These are phyloP conservation scores for Puccinellia tenuiflora DNA, from an alignment of 176 grass and related monocot genomes.

Conservation along the genomic window DNA sequence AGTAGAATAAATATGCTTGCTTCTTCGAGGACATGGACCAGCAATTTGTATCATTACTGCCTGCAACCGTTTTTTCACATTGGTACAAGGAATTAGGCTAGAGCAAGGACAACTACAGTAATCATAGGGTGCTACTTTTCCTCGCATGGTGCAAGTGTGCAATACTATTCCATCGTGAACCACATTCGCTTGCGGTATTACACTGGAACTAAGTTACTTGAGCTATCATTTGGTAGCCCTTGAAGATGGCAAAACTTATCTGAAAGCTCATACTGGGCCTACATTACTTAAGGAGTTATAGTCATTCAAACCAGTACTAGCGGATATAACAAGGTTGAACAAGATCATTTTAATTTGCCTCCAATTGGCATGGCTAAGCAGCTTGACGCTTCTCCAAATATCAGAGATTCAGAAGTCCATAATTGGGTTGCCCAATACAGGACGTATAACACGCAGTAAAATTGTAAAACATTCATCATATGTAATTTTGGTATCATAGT, in stretches of 20 bases:
- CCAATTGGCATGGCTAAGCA: neutral
- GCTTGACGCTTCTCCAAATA: neutral
- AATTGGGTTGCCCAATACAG: neutral
- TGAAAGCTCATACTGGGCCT: neutral
- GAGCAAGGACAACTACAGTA: neutral
- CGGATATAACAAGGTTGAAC: neutral
- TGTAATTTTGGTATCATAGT: neutral
- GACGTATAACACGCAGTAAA: neutral
- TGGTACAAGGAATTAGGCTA: neutral
- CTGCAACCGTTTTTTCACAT: neutral
- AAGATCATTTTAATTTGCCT: neutral
- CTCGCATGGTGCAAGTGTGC: neutral
- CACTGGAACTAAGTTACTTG: neutral
- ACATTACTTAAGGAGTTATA: neutral
- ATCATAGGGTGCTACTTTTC: neutral
- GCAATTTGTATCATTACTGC: neutral
- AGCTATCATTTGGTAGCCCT: constrained; percentile 11
- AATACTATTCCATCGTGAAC: neutral
- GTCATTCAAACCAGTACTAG: neutral
- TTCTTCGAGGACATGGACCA: neutral
- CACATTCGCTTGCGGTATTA: neutral
- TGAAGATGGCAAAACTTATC: neutral
- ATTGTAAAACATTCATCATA: neutral
- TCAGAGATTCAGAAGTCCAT: neutral
- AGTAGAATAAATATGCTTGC: constrained; percentile 5